Percentiles rank a stretch among this genome's conserved stretches.
These are phyloP conservation scores for Magnolia changhungtana DNA, from an alignment of 164 flowering plant genomes.

Conservation along the genomic window DNA sequence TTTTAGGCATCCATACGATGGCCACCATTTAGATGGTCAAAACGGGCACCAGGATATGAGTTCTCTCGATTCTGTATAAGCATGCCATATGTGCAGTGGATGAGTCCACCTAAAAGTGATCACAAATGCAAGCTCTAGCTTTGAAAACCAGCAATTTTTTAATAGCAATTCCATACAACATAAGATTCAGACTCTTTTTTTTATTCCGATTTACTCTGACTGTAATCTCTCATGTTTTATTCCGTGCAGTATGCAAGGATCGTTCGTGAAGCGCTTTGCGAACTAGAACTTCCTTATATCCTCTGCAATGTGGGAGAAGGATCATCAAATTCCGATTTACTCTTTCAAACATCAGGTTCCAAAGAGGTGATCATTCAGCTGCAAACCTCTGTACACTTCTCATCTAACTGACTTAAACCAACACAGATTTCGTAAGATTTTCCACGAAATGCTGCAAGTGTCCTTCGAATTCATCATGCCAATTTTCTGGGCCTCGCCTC, in stretches of 20 bases:
- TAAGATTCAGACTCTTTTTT: too few relatives aligned
- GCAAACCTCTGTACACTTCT: not conserved
- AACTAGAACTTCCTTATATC: slow-evolving; percentile 72
- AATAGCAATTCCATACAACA: not conserved
- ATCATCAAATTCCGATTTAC: slow-evolving; percentile 37
- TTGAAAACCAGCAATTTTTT: not conserved
- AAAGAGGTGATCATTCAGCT: slow-evolving; percentile 36
- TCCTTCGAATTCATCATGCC: not conserved
- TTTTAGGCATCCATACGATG: not conserved
- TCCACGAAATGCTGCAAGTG: not conserved
- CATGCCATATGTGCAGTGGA: not conserved
- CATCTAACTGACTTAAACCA: not conserved
- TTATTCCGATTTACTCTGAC: too few relatives aligned
- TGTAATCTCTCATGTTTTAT: not conserved
- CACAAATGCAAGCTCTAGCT: not conserved
- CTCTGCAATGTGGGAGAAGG: slow-evolving; percentile 70
- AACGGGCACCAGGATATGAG: too few relatives aligned
- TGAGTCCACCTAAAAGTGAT: not conserved
- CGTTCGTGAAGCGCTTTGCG: slow-evolving; percentile 78
- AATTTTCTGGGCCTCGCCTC: not conserved
- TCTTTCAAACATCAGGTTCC: slow-evolving; percentile 45
- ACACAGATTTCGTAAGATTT: not conserved
- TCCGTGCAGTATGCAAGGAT: slow-evolving; percentile 57
- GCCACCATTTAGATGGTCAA: not conserved
- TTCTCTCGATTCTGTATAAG: too few relatives aligned